phyloP scores from a whole-genome alignment of 2,329 filamentous ascomycete genomes.

The Byssothecium circinans region DNA sequence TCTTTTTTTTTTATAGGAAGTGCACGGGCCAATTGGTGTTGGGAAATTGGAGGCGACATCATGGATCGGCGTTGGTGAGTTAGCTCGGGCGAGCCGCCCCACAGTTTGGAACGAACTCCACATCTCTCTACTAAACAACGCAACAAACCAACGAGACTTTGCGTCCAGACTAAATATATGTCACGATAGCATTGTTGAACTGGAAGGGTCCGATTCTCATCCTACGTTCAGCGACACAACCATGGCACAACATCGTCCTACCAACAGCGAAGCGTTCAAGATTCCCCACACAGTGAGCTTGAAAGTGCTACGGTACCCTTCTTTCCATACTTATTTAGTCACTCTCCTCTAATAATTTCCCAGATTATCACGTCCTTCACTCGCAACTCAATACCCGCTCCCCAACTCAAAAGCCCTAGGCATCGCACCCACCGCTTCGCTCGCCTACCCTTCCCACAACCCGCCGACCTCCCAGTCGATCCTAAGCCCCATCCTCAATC shows the following conservation, averaged over 20 bases:
- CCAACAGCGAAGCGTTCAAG: constrained; percentile 42
- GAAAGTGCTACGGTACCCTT: constrained; percentile 76
- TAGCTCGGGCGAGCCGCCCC: too few relatives aligned
- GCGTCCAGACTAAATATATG: too few relatives aligned
- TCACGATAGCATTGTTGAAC: too few relatives aligned
- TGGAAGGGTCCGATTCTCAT: too few relatives aligned
- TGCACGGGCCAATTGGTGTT: too few relatives aligned
- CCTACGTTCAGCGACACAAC: constrained; percentile 7
- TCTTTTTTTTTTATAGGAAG: too few relatives aligned
- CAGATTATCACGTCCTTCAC: constrained; percentile 79
- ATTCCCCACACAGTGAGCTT: constrained; percentile 78
- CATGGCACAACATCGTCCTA: constrained; percentile 46
- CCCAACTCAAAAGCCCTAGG: constrained; percentile 56
- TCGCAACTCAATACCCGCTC: constrained; percentile 69
- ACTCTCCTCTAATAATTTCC: not conserved
- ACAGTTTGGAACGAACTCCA: not conserved
- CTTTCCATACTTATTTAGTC: not conserved
- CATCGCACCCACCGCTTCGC: constrained; percentile 60
- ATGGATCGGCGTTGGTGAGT: too few relatives aligned
- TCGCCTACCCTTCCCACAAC: constrained; percentile 66
- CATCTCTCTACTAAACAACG: not conserved
- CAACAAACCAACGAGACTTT: not conserved
- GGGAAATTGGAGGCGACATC: too few relatives aligned
- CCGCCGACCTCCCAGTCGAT: constrained; percentile 57
- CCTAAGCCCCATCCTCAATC: constrained; percentile 67